A percentile compares a stretch with the other conserved stretches of the same genome.
These are phyloP conservation scores for Trichosanthes cucumerina DNA, from an alignment of 306 rosid genomes.

Conservation along the genomic window DNA sequence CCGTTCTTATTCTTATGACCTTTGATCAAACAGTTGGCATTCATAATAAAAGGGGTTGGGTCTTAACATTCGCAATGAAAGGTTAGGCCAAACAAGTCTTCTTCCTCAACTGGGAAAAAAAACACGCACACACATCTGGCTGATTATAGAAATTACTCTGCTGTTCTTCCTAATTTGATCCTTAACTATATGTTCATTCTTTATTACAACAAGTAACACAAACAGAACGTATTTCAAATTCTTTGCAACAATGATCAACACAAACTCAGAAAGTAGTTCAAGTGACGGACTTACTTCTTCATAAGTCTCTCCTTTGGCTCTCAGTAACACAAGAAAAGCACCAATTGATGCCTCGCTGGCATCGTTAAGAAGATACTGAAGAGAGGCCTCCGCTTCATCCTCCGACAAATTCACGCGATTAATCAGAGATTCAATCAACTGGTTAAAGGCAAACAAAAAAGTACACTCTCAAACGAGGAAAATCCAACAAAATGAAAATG, in stretches of 20 bases:
- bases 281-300: slow-evolving; percentile 51
- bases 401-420: slow-evolving; percentile 52
- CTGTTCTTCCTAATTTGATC: background rate
- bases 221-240: background rate
- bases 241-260: background rate
- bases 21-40: background rate
- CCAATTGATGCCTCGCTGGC: slow-evolving; percentile 70
- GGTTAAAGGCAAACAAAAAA: background rate
- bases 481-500: background rate
- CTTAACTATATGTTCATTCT: background rate
- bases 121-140: background rate
- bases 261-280: background rate
- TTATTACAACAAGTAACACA: background rate
- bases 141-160: background rate
- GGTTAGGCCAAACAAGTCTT: background rate
- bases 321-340: slow-evolving; percentile 71
- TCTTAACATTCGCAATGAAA: background rate
- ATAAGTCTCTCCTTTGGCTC: slow-evolving; percentile 88
- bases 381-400: slow-evolving; percentile 55
- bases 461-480: background rate
- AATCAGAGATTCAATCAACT: slow-evolving; percentile 73
- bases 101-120: background rate
- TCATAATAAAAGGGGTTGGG: background rate
- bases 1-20: background rate
- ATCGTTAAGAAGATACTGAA: slow-evolving; percentile 52